Conservation (phyloP, 139 green algal species). For the Micractinium conductrix region DNA sequence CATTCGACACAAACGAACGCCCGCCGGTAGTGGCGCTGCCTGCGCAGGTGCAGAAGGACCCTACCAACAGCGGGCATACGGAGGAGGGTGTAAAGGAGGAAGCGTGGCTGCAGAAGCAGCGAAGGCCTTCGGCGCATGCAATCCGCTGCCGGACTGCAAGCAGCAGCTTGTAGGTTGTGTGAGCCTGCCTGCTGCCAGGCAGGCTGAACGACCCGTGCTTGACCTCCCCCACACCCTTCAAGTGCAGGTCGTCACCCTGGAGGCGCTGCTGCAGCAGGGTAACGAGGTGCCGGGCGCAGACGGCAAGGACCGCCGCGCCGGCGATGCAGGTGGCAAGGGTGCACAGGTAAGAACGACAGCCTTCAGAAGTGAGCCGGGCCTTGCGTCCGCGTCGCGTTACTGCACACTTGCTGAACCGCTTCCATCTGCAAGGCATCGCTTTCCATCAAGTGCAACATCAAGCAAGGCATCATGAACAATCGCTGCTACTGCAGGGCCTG, state of each 20-base stretch:
- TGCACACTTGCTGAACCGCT: too few species aligned
- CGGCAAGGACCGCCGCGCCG: not conserved
- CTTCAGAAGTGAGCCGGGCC: too few species aligned
- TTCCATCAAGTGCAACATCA: too few species aligned
- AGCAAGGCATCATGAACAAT: too few species aligned
- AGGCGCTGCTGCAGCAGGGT: conserved; percentile 31
- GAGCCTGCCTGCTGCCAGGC: not conserved
- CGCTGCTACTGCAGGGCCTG: conserved; percentile 31
- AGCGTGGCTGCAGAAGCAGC: not conserved
- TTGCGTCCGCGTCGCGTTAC: too few species aligned
- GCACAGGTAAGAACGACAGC: too few species aligned
- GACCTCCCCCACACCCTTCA: not conserved
- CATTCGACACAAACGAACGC: conserved; percentile 36
- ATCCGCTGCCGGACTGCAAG: too few species aligned
- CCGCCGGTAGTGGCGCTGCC: conserved; percentile 52
- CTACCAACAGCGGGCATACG: too few species aligned
- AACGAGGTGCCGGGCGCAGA: too few species aligned
- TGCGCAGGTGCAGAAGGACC: conserved; percentile 11
- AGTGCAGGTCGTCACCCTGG: conserved; percentile 40
- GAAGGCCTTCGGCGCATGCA: not conserved
- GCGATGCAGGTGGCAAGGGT: conserved; percentile 28
- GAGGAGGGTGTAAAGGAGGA: too few species aligned
- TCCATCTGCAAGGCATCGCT: too few species aligned
- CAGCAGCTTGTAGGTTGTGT: too few species aligned
- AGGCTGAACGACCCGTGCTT: not conserved